Evolutionary conservation across 257 asterid genomes (phyloP).

Genomic region (Rubia yunnanensis): DNA sequence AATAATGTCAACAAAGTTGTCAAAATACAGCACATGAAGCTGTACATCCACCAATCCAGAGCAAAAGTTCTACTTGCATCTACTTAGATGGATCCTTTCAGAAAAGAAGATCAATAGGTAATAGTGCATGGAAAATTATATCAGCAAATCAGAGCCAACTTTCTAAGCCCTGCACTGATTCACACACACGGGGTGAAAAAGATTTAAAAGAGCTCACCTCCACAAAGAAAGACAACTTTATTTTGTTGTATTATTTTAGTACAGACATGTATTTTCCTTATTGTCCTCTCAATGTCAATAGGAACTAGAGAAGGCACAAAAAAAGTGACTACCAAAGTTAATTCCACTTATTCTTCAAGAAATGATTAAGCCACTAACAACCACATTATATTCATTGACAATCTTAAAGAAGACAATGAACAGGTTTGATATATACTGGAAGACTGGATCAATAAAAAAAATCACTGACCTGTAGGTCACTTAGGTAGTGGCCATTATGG

Average conservation of each 20-base stretch:
- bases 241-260: not conserved
- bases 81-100: too few species aligned
- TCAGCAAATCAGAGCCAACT: too few species aligned
- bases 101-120: too few species aligned
- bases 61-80: too few species aligned
- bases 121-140: too few species aligned
- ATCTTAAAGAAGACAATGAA: not conserved
- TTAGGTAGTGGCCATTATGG: constrained; percentile 87
- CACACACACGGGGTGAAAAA: constrained; percentile 16
- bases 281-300: not conserved
- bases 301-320: not conserved
- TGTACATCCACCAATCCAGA: too few species aligned
- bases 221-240: not conserved
- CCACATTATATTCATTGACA: not conserved
- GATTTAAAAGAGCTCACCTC: not conserved
- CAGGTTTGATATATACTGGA: not conserved
- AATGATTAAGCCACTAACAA: not conserved
- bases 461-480: constrained; percentile 85
- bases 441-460: constrained; percentile 13
- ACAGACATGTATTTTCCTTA: not conserved
- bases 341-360: not conserved
- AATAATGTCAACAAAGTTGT: too few species aligned
- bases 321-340: not conserved
- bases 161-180: constrained; percentile 50
- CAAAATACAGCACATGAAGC: too few species aligned